Base-by-base conservation (phyloP, 768 basidiomycete genomes). In the Trametes meyenii region DNA sequence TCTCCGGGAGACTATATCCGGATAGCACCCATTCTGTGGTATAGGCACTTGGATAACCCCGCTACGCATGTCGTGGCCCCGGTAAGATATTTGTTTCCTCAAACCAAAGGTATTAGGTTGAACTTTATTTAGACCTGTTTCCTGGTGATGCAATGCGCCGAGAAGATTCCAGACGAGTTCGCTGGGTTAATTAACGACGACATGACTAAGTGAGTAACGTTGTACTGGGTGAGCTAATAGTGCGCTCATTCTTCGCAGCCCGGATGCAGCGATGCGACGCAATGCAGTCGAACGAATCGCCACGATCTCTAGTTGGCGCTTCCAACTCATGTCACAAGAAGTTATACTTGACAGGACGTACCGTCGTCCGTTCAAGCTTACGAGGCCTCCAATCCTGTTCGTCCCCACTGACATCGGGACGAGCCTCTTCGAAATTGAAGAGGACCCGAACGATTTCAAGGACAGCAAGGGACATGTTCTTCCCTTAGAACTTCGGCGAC, bases 351-450 rank as follows among this genome's bases (percentile, higher is more conserved):
- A 91, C 69, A 81, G 85, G 43, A 74, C 74, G 0, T 85, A 84
- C 65, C 82, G 88, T 23, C 71, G 81, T 5, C 85, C 89, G 0
- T 92, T 93, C 75, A 89, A 85, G 66, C 71, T 86, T 17, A 81
- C 85, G n/a, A 80, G 87, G n/a, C 82, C 79, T 10, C 86, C 86
- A 1, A 78, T 92, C n/a, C 76, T 86, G 0, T 93, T 91, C 66
- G 81, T 90, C 13, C 82, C 89, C 0, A 89, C 88, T 0, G 89
- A 92, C 65, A 85, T 91, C 46, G 90, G 90, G 1, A 84, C 86
- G 1, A 82, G 75, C 60, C 71, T 77, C 11, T 90, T 84, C 65
- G 76, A 87, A 2, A 78, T 77, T 26, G 79, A 82, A 29, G 84
- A 87, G 55, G 83, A 82, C 58, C 66, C 74, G 0, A 79, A 80